These are phyloP conservation scores for Fusarium solani-melongenae DNA, from an alignment of 2,329 filamentous ascomycete species.

Conservation along the genomic window DNA sequence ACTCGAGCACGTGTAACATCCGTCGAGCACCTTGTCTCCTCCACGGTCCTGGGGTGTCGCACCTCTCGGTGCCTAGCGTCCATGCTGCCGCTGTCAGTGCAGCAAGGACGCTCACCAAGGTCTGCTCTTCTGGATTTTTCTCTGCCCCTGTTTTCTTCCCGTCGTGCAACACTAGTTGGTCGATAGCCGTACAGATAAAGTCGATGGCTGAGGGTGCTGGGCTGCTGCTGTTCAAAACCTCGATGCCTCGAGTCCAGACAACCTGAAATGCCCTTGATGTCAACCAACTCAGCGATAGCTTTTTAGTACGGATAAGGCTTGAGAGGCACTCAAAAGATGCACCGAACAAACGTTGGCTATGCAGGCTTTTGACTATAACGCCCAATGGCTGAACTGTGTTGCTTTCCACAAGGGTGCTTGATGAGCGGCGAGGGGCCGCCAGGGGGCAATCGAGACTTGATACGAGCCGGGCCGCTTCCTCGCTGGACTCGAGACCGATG, in stretches of 20 bases:
- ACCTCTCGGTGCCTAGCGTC: conserved; percentile 22
- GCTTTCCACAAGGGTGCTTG: conserved; percentile 28
- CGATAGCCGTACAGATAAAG: conserved; percentile 41
- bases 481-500: conserved; percentile 36
- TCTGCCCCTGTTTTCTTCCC: conserved; percentile 1
- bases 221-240: conserved; percentile 35
- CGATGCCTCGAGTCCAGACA: conserved; percentile 42
- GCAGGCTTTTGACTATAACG: conserved; percentile 27
- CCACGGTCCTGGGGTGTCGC: not conserved
- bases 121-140: conserved; percentile 35
- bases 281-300: conserved; percentile 40
- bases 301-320: conserved; percentile 28
- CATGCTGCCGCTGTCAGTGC: conserved; percentile 44
- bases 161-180: conserved; percentile 31
- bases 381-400: conserved; percentile 37
- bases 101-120: conserved; percentile 45
- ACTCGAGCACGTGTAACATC: conserved; percentile 41
- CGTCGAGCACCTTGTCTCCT: conserved; percentile 36
- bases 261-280: conserved; percentile 37
- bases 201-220: conserved; percentile 34
- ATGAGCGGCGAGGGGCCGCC: conserved; percentile 23
- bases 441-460: conserved; percentile 26
- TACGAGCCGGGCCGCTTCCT: conserved; percentile 45
- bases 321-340: conserved; percentile 40
- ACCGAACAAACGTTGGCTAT: conserved; percentile 8